Percentiles rank a stretch among this genome's conserved stretches.
Conservation (phyloP, 192 early-diverging fungal genomes). For the Backusella psychrophila region DNA sequence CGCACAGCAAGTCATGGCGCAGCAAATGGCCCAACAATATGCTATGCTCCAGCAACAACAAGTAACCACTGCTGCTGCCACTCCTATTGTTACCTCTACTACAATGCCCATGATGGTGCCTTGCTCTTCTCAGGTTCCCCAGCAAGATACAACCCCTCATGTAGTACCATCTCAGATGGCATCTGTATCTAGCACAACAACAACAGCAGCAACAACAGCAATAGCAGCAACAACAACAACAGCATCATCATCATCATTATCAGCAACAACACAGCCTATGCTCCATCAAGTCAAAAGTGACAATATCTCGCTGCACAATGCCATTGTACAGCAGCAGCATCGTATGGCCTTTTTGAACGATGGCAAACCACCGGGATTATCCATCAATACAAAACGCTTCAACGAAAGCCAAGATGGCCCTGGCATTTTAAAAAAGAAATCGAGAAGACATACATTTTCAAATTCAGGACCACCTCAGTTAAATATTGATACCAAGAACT, state of each 20-base stretch:
- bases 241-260: too few relatives aligned
- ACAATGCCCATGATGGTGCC: conserved; percentile 10
- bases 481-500: conserved; percentile 10
- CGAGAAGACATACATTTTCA: conserved; percentile 25
- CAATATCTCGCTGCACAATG: conserved; percentile 17
- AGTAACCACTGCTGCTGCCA: not conserved
- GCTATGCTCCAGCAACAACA: not conserved
- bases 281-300: conserved; percentile 22
- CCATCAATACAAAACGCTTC: not conserved
- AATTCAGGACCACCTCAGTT: conserved; percentile 8
- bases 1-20: conserved; percentile 9
- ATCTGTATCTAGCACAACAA: not conserved
- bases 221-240: not conserved
- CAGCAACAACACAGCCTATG: not conserved
- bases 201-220: not conserved
- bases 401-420: not conserved
- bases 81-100: not conserved
- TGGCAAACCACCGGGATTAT: not conserved
- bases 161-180: conserved; percentile 8
- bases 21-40: conserved; percentile 3
- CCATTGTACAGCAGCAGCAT: conserved; percentile 15
- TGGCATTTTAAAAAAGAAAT: conserved; percentile 5
- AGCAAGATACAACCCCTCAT: conserved; percentile 4
- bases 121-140: not conserved
- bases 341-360: conserved; percentile 1